Base-by-base conservation (phyloP, 345 rosid genomes). In the Kandelia obovata region DNA sequence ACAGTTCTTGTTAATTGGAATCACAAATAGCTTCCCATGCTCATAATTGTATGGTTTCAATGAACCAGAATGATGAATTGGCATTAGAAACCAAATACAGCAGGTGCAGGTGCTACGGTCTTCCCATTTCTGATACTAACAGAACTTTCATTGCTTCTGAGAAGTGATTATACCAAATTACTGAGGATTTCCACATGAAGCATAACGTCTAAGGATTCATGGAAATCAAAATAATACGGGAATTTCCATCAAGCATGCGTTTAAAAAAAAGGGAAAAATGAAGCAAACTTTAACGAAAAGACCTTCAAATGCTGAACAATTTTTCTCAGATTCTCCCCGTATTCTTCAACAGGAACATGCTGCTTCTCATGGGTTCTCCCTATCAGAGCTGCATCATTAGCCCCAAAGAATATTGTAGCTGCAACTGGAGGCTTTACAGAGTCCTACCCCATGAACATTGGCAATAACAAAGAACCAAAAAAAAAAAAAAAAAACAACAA, bases 241-340 rank as follows among this genome's bases (percentile, higher is more conserved):
- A 62, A 13, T 7, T 17, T 37, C 26, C 17, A 19, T 21, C 25
- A 25, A 49, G 23, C 25, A 68, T 27, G 17, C 23, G 20, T 31
- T 19, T 1, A 28, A 46, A 57, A n/a, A 17, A 43, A 3, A 43
- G 3, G 49, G 49, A 17, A 13, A 43, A 58, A 66, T 0, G 53
- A 64, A 67, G 2, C 35, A 66, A 66, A 67, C 39, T 60, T 9
- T 3, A 3, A 53, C 9, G 27, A 4, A 1, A 27, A 65, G 69
- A 94, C 98, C 95, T 91, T 92, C 71, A 94, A 83, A 78, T 88
- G 97, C 58, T n/a, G 81, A 65, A 86, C 88, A n/a, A 94, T 87
- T 75, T 75, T 84, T 58, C 77, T 75, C 64, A 94, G 68, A 78
- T 94, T 91, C 51, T 89, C 85, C 68, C 67, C 83, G 70, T 89